Evolutionary conservation across 768 basidiomycete genomes (phyloP).

Genomic region (Boletus edulis): DNA sequence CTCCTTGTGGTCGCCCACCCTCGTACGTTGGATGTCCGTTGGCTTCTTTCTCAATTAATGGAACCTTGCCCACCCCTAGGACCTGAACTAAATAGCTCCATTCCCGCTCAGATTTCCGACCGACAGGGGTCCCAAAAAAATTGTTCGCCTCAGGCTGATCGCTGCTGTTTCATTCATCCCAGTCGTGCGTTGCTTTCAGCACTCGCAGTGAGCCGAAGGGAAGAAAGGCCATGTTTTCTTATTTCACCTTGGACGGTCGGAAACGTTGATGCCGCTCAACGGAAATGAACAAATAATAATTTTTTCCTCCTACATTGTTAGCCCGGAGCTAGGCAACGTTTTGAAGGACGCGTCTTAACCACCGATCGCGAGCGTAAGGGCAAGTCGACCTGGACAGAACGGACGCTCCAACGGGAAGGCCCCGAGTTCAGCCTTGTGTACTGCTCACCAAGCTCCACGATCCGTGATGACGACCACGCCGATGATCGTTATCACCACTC

Average conservation of each 20-base stretch:
- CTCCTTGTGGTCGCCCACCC: conserved; percentile 19
- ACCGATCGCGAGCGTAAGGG: conserved; percentile 12
- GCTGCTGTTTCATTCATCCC: conserved; percentile 19
- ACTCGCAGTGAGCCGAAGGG: conserved; percentile 5
- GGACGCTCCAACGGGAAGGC: not conserved
- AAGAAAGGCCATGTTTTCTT: conserved; percentile 17
- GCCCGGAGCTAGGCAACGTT: conserved; percentile 15
- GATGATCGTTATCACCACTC: conserved; percentile 15
- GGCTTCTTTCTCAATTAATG: conserved; percentile 21
- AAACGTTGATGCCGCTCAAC: conserved; percentile 13
- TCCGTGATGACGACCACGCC: not conserved
- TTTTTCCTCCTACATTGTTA: conserved; percentile 20
- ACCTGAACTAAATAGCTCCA: not conserved
- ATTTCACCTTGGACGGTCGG: conserved; percentile 18
- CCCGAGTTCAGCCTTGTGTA: conserved; percentile 10
- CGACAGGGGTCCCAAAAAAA: conserved; percentile 1
- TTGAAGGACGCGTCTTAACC: conserved; percentile 2
- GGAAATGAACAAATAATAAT: conserved; percentile 32
- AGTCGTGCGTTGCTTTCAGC: not conserved
- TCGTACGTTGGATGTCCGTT: conserved; percentile 1
- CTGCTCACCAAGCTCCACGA: conserved; percentile 13
- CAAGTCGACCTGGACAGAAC: not conserved
- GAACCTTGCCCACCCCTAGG: conserved; percentile 9
- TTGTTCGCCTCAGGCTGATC: conserved; percentile 12
- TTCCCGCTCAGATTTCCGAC: conserved; percentile 15